Evolutionary conservation across 164 flowering plant genomes (phyloP).

Genomic region (Stephania japonica): DNA sequence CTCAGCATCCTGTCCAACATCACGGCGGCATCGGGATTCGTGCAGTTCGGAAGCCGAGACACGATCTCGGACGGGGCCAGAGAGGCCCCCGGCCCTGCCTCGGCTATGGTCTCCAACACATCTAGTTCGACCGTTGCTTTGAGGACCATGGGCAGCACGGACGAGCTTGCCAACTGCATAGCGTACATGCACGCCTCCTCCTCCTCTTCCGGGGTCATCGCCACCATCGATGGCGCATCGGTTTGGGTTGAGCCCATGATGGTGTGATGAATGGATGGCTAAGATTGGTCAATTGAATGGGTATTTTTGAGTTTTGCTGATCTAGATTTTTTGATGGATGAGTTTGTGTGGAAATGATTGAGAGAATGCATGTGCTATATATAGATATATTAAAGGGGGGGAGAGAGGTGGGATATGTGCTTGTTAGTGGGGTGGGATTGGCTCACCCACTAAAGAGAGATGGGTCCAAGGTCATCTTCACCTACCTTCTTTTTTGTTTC

Average conservation of each 20-base stretch:
- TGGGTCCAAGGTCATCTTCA: background rate
- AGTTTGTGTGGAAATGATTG: background rate
- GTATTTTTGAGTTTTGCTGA: background rate
- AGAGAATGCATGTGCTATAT: background rate
- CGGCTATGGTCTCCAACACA: conserved; percentile 25
- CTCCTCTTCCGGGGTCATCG: conserved; percentile 5
- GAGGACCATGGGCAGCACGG: conserved; percentile 21
- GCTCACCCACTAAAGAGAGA: background rate
- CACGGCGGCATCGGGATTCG: conserved; percentile 4
- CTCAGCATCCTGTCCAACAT: conserved; percentile 13
- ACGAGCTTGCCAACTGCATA: conserved; percentile 10
- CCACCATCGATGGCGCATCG: background rate
- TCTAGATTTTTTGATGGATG: background rate
- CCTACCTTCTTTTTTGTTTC: background rate
- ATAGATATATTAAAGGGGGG: background rate
- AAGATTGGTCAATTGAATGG: background rate
- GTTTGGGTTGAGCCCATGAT: background rate
- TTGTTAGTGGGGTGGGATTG: background rate
- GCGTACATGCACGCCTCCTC: conserved; percentile 15
- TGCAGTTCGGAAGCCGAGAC: conserved; percentile 12
- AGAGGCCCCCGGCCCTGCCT: conserved; percentile 10
- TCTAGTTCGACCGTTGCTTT: conserved; percentile 27
- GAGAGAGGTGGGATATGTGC: background rate
- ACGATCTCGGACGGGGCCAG: conserved; percentile 26
- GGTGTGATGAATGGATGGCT: background rate